phyloP scores from a whole-genome alignment of 1,139 yeast species.

The Kazachstania sp. region DNA sequence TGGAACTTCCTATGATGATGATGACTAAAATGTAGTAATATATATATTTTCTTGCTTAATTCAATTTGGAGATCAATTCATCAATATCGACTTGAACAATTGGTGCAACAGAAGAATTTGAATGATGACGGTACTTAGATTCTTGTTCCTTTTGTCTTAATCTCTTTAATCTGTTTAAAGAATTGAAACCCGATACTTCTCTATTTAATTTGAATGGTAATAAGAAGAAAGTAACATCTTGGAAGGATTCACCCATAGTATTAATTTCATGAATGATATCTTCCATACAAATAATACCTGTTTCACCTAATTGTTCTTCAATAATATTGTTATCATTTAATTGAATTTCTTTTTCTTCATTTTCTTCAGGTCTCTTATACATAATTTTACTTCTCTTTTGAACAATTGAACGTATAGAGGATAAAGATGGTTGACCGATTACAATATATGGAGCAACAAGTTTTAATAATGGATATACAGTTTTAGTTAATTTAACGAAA shows the following conservation, averaged over 20 bases:
- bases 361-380: constrained; percentile 31
- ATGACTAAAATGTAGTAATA: too few relatives aligned
- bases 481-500: constrained; percentile 51
- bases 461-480: constrained; percentile 52
- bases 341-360: constrained; percentile 35
- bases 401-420: constrained; percentile 60
- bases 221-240: constrained; percentile 50
- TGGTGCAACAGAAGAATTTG: constrained; percentile 57
- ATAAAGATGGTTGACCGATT: constrained; percentile 62
- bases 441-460: constrained; percentile 65
- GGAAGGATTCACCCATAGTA: constrained; percentile 54
- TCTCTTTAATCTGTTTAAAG: constrained; percentile 35
- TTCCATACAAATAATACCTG: constrained; percentile 69
- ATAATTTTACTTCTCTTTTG: constrained; percentile 66
- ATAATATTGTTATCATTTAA: constrained; percentile 66
- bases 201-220: constrained; percentile 61
- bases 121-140: constrained; percentile 35
- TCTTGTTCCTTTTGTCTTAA: constrained; percentile 36
- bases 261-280: constrained; percentile 66
- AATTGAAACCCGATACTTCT: constrained; percentile 67
- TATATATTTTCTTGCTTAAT: constrained; percentile 32
- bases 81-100: constrained; percentile 65
- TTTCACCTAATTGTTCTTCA: constrained; percentile 62
- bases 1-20: too few relatives aligned
- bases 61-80: constrained; percentile 52